Evolutionary conservation across 2,329 filamentous ascomycete species (phyloP).

Genomic region (Clonostachys chloroleuca): DNA sequence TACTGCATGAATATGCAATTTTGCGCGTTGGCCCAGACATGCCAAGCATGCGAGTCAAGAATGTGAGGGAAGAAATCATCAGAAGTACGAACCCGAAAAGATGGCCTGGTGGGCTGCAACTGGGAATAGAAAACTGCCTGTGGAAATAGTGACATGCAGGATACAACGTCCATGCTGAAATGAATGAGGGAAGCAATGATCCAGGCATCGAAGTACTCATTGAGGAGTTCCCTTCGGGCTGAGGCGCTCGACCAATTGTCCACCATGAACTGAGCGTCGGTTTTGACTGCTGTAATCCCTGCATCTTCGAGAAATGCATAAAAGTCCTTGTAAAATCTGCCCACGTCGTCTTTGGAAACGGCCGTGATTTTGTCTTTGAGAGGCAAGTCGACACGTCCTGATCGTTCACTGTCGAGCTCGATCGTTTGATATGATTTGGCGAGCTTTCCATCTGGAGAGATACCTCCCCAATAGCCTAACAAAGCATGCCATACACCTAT

Average conservation of each 20-base stretch:
- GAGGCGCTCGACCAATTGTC: conserved; percentile 68
- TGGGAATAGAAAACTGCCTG: conserved; percentile 84
- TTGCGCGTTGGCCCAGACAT: conserved; percentile 91
- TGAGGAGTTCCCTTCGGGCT: conserved; percentile 67
- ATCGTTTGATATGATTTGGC: conserved; percentile 75
- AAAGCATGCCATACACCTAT: conserved; percentile 95
- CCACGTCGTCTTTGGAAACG: conserved; percentile 69
- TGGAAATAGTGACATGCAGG: conserved; percentile 91
- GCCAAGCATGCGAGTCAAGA: conserved; percentile 82
- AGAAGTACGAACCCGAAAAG: conserved; percentile 77
- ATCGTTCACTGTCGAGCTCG: conserved; percentile 28
- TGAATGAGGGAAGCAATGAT: conserved; percentile 70
- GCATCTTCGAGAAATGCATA: conserved; percentile 72
- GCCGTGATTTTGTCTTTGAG: conserved; percentile 65
- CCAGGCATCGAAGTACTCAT: conserved; percentile 83
- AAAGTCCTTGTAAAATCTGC: conserved; percentile 83
- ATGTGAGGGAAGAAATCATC: conserved; percentile 89
- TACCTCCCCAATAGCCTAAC: conserved; percentile 85
- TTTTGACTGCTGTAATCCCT: conserved; percentile 86
- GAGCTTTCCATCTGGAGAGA: conserved; percentile 70
- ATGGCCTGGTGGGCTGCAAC: conserved; percentile 69
- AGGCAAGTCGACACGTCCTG: conserved; percentile 37
- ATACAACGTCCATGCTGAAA: conserved; percentile 75
- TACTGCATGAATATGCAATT: conserved; percentile 80
- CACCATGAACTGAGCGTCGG: conserved; percentile 86